Percentiles rank a stretch among this genome's conserved stretches.
phyloP scores from a whole-genome alignment of 2,329 filamentous ascomycete genomes.

The Thelonectria discophora region DNA sequence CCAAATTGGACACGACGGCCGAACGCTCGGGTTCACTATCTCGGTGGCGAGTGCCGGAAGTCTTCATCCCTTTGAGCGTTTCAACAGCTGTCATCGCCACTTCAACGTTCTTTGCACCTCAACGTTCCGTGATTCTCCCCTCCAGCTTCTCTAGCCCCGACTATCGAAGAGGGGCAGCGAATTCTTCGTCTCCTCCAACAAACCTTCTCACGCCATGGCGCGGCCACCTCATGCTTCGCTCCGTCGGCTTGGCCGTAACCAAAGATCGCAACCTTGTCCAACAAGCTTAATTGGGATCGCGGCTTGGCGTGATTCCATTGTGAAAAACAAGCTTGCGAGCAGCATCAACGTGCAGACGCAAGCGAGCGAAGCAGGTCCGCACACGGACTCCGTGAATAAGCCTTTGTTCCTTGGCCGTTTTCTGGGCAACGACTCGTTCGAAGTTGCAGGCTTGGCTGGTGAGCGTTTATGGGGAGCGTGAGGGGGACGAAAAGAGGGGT shows the following conservation, averaged over 20 bases:
- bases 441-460: background rate
- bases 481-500: constrained; percentile 18
- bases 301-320: constrained; percentile 12
- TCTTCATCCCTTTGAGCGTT: background rate
- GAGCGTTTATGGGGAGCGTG: background rate
- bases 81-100: constrained; percentile 1
- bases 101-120: background rate
- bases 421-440: background rate
- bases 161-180: background rate
- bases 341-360: constrained; percentile 16
- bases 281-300: constrained; percentile 26
- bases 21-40: constrained; percentile 3
- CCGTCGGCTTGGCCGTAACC: constrained; percentile 21
- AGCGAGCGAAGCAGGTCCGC: constrained; percentile 8
- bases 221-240: background rate
- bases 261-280: constrained; percentile 21
- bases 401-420: constrained; percentile 1
- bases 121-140: background rate
- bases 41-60: background rate
- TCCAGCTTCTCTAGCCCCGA: background rate
- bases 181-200: background rate
- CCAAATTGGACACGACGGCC: constrained; percentile 3
- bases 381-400: constrained; percentile 8
- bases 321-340: constrained; percentile 19
- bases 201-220: background rate